Conservation (phyloP, 106 monocot species). For the Dactylorhiza incarnata region DNA sequence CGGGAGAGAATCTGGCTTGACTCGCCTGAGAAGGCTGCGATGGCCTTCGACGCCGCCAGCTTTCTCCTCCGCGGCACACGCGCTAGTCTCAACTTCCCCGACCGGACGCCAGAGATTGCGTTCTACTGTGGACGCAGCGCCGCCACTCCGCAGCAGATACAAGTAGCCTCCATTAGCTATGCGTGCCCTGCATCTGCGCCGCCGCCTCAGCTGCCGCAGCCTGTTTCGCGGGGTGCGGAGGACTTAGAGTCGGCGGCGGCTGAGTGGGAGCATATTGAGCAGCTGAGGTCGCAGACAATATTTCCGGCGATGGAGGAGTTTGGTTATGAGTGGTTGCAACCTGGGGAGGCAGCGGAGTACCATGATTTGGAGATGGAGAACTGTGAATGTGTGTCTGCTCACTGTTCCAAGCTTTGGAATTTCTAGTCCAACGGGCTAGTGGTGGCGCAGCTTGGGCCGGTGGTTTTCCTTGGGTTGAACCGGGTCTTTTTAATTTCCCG, state of each 20-base stretch:
- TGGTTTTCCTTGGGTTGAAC: background rate
- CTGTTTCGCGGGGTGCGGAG: background rate
- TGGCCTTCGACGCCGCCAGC: slow-evolving; percentile 61
- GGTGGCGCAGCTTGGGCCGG: background rate
- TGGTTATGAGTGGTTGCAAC: background rate
- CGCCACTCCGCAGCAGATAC: slow-evolving; percentile 25
- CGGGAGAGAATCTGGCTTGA: slow-evolving; percentile 67
- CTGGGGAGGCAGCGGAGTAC: background rate
- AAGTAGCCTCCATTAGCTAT: slow-evolving; percentile 21
- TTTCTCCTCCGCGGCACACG: slow-evolving; percentile 41
- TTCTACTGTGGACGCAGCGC: background rate
- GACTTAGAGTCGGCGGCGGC: background rate
- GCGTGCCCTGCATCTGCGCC: background rate
- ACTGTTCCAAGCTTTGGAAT: background rate
- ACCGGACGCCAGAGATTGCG: background rate
- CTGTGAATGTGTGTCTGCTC: background rate
- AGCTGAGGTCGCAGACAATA: background rate
- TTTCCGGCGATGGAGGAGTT: background rate
- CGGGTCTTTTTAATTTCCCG: background rate
- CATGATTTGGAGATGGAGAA: background rate
- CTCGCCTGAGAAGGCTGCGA: slow-evolving; percentile 58
- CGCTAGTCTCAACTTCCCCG: slow-evolving; percentile 44
- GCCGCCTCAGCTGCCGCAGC: background rate
- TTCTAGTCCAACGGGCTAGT: background rate
- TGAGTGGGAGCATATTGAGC: background rate